Percentiles rank a stretch among this genome's conserved stretches.
Conservation (phyloP, 2,329 filamentous ascomycete genomes). For the Sporothrix curviconia region DNA sequence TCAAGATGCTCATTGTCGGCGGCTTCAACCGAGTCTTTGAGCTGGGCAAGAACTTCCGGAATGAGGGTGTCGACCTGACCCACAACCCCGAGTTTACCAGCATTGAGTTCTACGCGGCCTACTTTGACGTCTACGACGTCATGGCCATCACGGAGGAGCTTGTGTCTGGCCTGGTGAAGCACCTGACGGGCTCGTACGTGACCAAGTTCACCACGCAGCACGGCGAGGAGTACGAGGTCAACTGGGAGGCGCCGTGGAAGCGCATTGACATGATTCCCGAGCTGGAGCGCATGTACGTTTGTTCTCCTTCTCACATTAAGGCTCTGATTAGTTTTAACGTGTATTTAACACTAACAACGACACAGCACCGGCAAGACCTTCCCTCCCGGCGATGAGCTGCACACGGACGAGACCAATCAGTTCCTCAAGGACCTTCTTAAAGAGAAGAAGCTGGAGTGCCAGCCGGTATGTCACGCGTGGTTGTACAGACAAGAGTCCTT, state of each 20-base stretch:
- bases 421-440: conserved; percentile 79
- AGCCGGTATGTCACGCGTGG: conserved; percentile 43
- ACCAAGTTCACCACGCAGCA: conserved; percentile 81
- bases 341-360: too few species aligned
- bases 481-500: too few species aligned
- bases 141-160: conserved; percentile 91
- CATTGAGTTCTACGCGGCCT: conserved; percentile 95
- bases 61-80: conserved; percentile 84
- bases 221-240: conserved; percentile 82
- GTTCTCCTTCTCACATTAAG: background rate
- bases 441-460: conserved; percentile 87
- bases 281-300: conserved; percentile 53
- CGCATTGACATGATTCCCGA: conserved; percentile 93
- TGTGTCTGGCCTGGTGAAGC: conserved; percentile 81
- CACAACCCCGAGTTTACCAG: conserved; percentile 99
- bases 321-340: too few species aligned
- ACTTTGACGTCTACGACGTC: conserved; percentile 83
- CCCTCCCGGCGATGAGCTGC: conserved; percentile 78
- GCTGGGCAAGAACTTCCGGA: conserved; percentile 90
- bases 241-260: conserved; percentile 94
- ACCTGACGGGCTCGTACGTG: conserved; percentile 75
- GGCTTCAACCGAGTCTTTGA: conserved; percentile 94
- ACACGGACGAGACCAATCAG: conserved; percentile 80
- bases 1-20: conserved; percentile 94
- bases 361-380: conserved; percentile 69